phyloP scores from a whole-genome alignment of 2,329 filamentous ascomycete species.

The Alternaria sp. region DNA sequence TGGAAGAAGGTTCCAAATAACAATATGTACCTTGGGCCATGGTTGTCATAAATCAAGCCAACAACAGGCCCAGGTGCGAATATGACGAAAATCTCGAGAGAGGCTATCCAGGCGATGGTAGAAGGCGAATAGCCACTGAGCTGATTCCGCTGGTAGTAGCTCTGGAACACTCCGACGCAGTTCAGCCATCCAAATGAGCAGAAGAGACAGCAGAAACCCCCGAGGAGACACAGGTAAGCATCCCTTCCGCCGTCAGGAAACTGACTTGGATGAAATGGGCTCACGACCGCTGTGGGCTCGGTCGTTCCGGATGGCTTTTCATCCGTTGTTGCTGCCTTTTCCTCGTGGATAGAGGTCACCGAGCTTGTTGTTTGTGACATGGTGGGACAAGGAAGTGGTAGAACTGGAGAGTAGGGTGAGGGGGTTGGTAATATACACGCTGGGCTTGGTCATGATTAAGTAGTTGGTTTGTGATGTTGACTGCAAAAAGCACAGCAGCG shows the following conservation, averaged over 20 bases:
- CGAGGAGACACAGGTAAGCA: slow-evolving; percentile 46
- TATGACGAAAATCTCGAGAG: slow-evolving; percentile 59
- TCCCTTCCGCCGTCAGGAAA: slow-evolving; percentile 52
- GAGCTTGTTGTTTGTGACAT: slow-evolving; percentile 27
- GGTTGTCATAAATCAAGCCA: slow-evolving; percentile 70
- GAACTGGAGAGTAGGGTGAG: neutral
- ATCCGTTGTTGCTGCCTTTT: slow-evolving; percentile 20
- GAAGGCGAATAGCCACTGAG: slow-evolving; percentile 51
- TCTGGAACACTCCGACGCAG: slow-evolving; percentile 57
- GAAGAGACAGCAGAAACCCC: slow-evolving; percentile 41
- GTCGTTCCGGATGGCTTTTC: slow-evolving; percentile 22
- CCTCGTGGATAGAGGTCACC: slow-evolving; percentile 28
- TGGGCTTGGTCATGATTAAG: slow-evolving; percentile 5
- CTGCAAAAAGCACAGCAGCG: neutral
- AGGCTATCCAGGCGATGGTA: slow-evolving; percentile 59
- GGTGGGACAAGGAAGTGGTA: neutral
- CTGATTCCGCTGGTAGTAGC: slow-evolving; percentile 57
- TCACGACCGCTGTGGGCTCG: slow-evolving; percentile 18
- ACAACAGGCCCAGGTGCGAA: slow-evolving; percentile 65
- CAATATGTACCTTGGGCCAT: slow-evolving; percentile 67
- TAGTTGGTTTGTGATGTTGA: neutral
- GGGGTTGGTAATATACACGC: neutral
- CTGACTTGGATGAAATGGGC: slow-evolving; percentile 42
- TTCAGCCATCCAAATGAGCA: slow-evolving; percentile 56
- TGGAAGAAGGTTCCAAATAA: slow-evolving; percentile 63